Conservation (phyloP, 441 rosid species). For the Cnidoscolus chayamansa region DNA sequence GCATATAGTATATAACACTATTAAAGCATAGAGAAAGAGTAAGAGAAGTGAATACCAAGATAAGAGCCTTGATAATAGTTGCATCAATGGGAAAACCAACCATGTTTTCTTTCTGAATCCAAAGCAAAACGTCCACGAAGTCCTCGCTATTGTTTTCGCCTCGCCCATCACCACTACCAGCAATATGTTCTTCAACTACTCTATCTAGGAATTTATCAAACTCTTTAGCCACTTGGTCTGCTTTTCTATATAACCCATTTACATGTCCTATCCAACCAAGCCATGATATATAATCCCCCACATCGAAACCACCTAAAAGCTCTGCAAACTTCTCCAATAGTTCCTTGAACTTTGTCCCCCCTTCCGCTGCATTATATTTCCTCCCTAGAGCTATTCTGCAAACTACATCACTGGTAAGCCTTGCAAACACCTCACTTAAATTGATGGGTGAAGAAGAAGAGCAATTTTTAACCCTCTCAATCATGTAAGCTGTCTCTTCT, state of each 20-base stretch:
- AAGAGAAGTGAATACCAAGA: not conserved
- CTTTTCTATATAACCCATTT: slow-evolving; percentile 42
- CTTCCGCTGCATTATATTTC: slow-evolving; percentile 35
- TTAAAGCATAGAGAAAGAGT: not conserved
- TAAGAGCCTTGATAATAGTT: slow-evolving; percentile 11
- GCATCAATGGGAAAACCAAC: slow-evolving; percentile 23
- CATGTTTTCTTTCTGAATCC: slow-evolving; percentile 28
- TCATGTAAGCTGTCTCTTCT: too few species aligned
- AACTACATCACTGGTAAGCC: slow-evolving; percentile 25
- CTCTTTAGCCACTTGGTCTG: slow-evolving; percentile 30
- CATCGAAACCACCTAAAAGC: slow-evolving; percentile 39
- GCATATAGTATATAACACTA: not conserved
- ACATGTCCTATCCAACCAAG: slow-evolving; percentile 40
- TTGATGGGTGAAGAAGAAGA: slow-evolving; percentile 10
- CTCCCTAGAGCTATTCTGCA: slow-evolving; percentile 35
- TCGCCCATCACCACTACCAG: not conserved
- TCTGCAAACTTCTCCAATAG: slow-evolving; percentile 35
- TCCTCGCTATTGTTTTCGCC: slow-evolving; percentile 13
- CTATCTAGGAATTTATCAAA: slow-evolving; percentile 41
- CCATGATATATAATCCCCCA: slow-evolving; percentile 56
- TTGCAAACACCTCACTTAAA: slow-evolving; percentile 25
- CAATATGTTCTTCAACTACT: slow-evolving; percentile 33
- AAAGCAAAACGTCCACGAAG: slow-evolving; percentile 39
- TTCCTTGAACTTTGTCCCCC: slow-evolving; percentile 34
- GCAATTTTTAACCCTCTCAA: too few species aligned